Evolutionary conservation across 768 basidiomycete genomes (phyloP).

Genomic region (Leccinellum luteum): DNA sequence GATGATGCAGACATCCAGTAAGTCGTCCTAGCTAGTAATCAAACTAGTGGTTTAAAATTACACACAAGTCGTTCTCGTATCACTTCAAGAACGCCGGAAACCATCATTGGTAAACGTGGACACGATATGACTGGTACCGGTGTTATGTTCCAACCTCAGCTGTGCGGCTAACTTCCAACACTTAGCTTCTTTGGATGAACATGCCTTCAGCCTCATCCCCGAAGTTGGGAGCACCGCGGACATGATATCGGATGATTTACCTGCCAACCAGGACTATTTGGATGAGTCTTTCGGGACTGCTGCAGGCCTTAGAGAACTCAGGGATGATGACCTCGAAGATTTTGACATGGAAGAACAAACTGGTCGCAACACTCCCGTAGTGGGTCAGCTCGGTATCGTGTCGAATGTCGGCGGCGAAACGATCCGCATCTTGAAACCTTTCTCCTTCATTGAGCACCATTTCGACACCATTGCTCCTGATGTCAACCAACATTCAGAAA

Average conservation of each 20-base stretch:
- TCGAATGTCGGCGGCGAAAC: conserved; percentile 82
- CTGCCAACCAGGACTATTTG: conserved; percentile 84
- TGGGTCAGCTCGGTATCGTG: conserved; percentile 41
- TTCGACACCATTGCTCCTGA: conserved; percentile 67
- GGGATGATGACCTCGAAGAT: conserved; percentile 71
- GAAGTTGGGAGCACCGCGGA: conserved; percentile 80
- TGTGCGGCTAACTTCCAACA: conserved; percentile 2
- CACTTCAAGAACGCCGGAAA: conserved; percentile 5
- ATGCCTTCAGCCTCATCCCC: conserved; percentile 73
- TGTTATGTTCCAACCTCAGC: not conserved
- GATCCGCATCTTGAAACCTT: conserved; percentile 66
- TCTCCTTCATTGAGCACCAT: conserved; percentile 73
- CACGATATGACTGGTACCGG: conserved; percentile 30
- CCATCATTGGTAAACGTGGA: conserved; percentile 1
- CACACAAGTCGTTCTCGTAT: conserved; percentile 10
- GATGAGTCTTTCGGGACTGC: conserved; percentile 79
- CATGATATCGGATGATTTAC: conserved; percentile 89
- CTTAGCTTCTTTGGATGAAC: conserved; percentile 74
- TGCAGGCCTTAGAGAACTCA: conserved; percentile 68
- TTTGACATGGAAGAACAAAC: conserved; percentile 41
- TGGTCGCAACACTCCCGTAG: conserved; percentile 12
- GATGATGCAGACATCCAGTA: conserved; percentile 28
- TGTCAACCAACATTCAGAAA: conserved; percentile 38
- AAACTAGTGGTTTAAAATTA: not conserved
- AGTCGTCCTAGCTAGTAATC: conserved; percentile 2